These are phyloP conservation scores for Chaetomidium leptoderma DNA, from an alignment of 495 filamentous ascomycete species.

Conservation along the genomic window DNA sequence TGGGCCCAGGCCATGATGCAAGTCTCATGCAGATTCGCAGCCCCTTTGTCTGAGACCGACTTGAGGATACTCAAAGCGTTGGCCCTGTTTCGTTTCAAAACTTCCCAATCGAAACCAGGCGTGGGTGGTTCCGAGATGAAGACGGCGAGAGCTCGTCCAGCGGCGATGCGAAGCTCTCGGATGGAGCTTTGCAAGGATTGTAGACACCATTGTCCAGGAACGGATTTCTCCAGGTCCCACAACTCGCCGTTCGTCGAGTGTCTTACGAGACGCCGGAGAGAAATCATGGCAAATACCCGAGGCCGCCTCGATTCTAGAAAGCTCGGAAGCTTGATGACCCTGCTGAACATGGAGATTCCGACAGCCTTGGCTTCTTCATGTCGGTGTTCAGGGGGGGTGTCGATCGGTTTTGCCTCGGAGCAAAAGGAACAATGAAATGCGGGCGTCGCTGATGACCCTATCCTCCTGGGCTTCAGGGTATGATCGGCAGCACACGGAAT, in stretches of 20 bases:
- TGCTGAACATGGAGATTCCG: slow-evolving; percentile 51
- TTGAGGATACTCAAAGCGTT: slow-evolving; percentile 64
- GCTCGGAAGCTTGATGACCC: slow-evolving; percentile 52
- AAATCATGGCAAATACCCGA: slow-evolving; percentile 68
- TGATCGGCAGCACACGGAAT: slow-evolving; percentile 36
- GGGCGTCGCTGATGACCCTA: neutral
- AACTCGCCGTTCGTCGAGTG: slow-evolving; percentile 56
- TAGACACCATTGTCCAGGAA: slow-evolving; percentile 73
- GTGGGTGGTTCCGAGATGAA: slow-evolving; percentile 56
- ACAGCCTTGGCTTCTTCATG: slow-evolving; percentile 15
- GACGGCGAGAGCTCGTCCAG: slow-evolving; percentile 50
- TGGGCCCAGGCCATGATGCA: slow-evolving; percentile 80
- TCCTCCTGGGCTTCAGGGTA: slow-evolving; percentile 22
- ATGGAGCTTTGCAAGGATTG: slow-evolving; percentile 74
- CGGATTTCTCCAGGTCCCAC: slow-evolving; percentile 61
- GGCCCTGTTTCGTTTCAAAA: slow-evolving; percentile 59
- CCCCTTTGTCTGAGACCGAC: slow-evolving; percentile 60
- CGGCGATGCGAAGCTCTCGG: slow-evolving; percentile 79
- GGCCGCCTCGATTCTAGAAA: slow-evolving; percentile 57
- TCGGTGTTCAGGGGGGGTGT: neutral
- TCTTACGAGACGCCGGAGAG: slow-evolving; percentile 60
- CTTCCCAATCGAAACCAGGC: slow-evolving; percentile 33
- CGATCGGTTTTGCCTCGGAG: slow-evolving; percentile 7
- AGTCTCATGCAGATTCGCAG: slow-evolving; percentile 67
- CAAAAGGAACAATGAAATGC: slow-evolving; percentile 26